Percentiles rank a stretch among this genome's conserved stretches.
Evolutionary conservation across 2,329 filamentous ascomycete species (phyloP).

Genomic region (Neoascochyta sp.): DNA sequence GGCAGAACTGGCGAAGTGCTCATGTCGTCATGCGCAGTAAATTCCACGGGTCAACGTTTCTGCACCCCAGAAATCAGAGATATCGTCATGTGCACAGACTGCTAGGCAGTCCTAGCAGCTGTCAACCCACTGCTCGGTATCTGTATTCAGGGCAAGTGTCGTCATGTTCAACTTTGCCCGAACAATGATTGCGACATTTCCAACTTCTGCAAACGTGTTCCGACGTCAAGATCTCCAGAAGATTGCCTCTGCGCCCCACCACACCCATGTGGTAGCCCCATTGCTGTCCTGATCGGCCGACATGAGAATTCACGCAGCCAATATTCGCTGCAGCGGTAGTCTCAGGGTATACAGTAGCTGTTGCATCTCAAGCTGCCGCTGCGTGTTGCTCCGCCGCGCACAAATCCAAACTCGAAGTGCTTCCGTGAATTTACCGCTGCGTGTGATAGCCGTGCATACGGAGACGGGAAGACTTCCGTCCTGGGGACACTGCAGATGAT

Average conservation of each 20-base stretch:
- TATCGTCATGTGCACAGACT: conserved; percentile 1
- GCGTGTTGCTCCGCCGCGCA: conserved; percentile 2
- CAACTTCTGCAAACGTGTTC: too few relatives aligned
- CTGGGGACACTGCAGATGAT: conserved; percentile 4
- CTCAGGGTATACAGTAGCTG: conserved; percentile 17
- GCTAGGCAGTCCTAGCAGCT: not conserved
- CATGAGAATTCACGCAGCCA: conserved; percentile 13
- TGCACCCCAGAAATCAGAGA: not conserved
- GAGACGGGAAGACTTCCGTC: conserved; percentile 5
- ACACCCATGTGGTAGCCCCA: conserved; percentile 1
- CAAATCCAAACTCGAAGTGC: conserved; percentile 5
- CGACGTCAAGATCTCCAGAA: conserved; percentile 1
- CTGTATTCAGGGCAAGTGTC: too few relatives aligned
- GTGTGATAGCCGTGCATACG: conserved; percentile 13
- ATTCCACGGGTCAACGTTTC: conserved; percentile 1
- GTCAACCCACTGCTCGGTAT: too few relatives aligned
- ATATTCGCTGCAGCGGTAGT: conserved; percentile 21
- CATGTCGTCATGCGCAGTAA: conserved; percentile 6
- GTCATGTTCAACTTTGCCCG: too few relatives aligned
- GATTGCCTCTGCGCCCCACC: conserved; percentile 2
- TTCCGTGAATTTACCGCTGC: conserved; percentile 8
- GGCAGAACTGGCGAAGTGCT: too few relatives aligned
- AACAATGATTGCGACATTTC: too few relatives aligned
- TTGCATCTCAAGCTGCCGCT: conserved; percentile 5
- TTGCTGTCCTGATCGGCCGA: conserved; percentile 3